Evolutionary conservation across 108 stramenopile species (phyloP), one percentile per base, ranked within the genome.

Genomic region (Discostella stelligeroides): DNA sequence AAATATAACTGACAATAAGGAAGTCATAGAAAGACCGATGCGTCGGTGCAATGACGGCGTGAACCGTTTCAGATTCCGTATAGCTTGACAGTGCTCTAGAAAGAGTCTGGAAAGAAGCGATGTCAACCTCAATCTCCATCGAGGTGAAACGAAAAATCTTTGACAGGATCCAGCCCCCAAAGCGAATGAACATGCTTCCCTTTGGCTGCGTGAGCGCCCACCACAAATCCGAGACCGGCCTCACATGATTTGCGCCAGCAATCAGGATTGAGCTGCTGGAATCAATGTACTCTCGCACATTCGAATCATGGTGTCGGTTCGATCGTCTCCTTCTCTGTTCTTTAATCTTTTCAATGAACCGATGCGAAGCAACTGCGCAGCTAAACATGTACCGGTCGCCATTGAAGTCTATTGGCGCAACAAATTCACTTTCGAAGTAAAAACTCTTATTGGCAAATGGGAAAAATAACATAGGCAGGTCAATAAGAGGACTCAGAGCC

Each of bases 11-110:
- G 30, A 93, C 37, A 30, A 95, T 70, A 29, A 95, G 68, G 68
- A 95, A 95, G 71, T 95, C 95, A 51, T 90, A 85, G 47, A 92
- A 87, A 6, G 89, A 90, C 38, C 95, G 84, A 79, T 95, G 95
- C 11, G 92, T 95, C 9, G 95, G 95, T 24, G 85, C 89, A 41
- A 95, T 76, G 42, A 95, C 54, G 25, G 92, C 64, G 41, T 75
- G 64, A n/a, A 63, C 62, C 34, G 39, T 62, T 21, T 68, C 57
- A 5, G 29, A 21, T 18, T 51, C 51, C 13, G 49, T 28, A 20
- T 39, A 65, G 29, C n/a, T 66, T 42, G 62, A 49, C 20, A 59
- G 69, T 42, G 34, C 28, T 66, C 65, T 61, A 7, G 63, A 82
- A 37, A 67, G 62, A 20, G 42, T 43, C 18, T 55, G 56, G 69